Evolutionary conservation across 2,329 filamentous ascomycete species (phyloP).

Genomic region (Beauveria varroae): DNA sequence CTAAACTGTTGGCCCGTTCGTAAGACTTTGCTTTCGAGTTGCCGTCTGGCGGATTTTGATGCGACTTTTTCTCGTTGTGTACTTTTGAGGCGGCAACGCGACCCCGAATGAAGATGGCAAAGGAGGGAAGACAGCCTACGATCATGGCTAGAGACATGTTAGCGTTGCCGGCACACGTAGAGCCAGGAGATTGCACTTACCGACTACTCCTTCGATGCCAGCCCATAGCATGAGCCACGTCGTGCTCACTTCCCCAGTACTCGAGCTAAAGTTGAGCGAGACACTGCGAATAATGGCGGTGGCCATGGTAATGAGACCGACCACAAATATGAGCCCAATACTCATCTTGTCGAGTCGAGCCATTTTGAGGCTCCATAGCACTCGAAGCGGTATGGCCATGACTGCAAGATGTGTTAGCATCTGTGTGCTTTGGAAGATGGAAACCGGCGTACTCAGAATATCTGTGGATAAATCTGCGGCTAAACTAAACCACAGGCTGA

Average conservation of each 20-base stretch:
- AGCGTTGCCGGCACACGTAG: neutral
- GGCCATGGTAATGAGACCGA: constrained; percentile 15
- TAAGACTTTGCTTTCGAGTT: constrained; percentile 8
- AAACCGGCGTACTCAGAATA: constrained; percentile 13
- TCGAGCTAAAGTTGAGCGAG: constrained; percentile 10
- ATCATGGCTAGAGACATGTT: constrained; percentile 13
- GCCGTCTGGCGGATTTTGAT: constrained; percentile 6
- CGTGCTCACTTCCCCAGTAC: constrained; percentile 15
- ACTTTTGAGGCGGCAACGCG: constrained; percentile 11
- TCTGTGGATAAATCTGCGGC: constrained; percentile 16
- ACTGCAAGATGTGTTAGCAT: constrained; percentile 10
- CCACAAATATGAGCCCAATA: constrained; percentile 14
- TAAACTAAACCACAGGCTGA: constrained; percentile 18
- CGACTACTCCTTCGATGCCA: constrained; percentile 15
- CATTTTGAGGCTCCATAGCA: constrained; percentile 15
- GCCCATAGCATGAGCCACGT: constrained; percentile 18
- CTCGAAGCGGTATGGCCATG: constrained; percentile 15
- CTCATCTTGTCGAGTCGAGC: constrained; percentile 15
- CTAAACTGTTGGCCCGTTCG: constrained; percentile 7
- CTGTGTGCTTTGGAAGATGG: neutral
- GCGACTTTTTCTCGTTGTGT: constrained; percentile 7
- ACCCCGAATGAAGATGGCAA: constrained; percentile 15
- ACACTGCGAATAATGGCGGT: constrained; percentile 17
- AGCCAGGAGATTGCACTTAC: constrained; percentile 6
- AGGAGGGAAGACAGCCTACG: constrained; percentile 15